A percentile compares a stretch with the other conserved stretches of the same genome.
phyloP scores from a whole-genome alignment of 2,329 filamentous ascomycete species.

The Epichloe typhina region DNA sequence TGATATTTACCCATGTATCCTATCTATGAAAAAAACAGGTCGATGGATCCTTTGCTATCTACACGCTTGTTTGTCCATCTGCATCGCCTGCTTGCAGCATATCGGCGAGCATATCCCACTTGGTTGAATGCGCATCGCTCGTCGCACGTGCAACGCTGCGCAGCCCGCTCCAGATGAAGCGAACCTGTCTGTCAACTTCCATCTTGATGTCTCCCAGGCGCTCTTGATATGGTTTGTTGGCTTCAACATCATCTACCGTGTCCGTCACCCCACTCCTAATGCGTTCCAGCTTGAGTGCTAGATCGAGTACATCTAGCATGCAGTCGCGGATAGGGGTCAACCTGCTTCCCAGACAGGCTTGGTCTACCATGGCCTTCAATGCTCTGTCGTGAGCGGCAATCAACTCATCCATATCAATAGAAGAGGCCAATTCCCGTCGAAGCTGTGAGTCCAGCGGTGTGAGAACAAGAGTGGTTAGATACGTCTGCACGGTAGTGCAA shows the following conservation, averaged over 20 bases:
- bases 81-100: constrained; percentile 47
- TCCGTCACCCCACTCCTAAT: constrained; percentile 24
- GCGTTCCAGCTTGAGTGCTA: constrained; percentile 57
- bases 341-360: constrained; percentile 56
- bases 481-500: constrained; percentile 58
- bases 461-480: constrained; percentile 62
- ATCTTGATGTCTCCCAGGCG: constrained; percentile 42
- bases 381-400: constrained; percentile 54
- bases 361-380: constrained; percentile 47
- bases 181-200: constrained; percentile 51
- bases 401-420: constrained; percentile 72
- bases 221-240: constrained; percentile 32
- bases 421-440: constrained; percentile 38
- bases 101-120: constrained; percentile 74
- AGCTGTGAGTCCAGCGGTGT: constrained; percentile 46
- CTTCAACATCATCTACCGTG: constrained; percentile 13
- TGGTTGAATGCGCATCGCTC: constrained; percentile 41
- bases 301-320: constrained; percentile 63
- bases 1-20: no score
- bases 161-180: constrained; percentile 61
- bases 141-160: constrained; percentile 63
- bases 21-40: no score
- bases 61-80: constrained; percentile 2
- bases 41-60: background rate
- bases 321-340: constrained; percentile 58